These are phyloP conservation scores for Cardiospermum halicacabum DNA, from an alignment of 345 rosid genomes.

Conservation along the genomic window DNA sequence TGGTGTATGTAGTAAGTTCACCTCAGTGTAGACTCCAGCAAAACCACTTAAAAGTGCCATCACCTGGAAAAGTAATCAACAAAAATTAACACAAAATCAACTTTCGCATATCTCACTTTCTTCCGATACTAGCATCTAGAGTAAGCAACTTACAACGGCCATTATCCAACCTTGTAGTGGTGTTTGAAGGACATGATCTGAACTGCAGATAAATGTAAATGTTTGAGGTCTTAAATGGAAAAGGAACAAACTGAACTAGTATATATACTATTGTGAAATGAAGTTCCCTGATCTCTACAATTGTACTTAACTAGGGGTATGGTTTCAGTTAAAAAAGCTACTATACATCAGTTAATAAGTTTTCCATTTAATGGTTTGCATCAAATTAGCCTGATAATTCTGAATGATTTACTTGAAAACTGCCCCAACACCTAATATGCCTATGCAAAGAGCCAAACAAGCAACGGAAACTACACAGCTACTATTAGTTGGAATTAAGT, in stretches of 20 bases:
- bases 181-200: slow-evolving; percentile 92
- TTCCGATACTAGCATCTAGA: slow-evolving; percentile 10
- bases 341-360: background rate
- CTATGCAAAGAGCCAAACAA: background rate
- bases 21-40: slow-evolving; percentile 98
- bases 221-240: background rate
- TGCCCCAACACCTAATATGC: background rate
- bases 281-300: background rate
- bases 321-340: background rate
- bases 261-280: background rate
- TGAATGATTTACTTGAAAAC: background rate
- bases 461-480: background rate
- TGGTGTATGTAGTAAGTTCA: slow-evolving; percentile 18
- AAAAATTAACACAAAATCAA: slow-evolving; percentile 6
- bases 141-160: slow-evolving; percentile 75
- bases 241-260: background rate
- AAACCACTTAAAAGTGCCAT: slow-evolving; percentile 98
- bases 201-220: slow-evolving; percentile 42
- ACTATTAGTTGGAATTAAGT: slow-evolving; percentile 1
- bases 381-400: background rate
- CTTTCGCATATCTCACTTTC: slow-evolving; percentile 10
- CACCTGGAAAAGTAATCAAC: slow-evolving; percentile 39
- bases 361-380: background rate
- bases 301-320: background rate
- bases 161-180: slow-evolving; percentile 88